Evolutionary conservation across 331 rosid species (phyloP).

Genomic region (Malus hybrid): DNA sequence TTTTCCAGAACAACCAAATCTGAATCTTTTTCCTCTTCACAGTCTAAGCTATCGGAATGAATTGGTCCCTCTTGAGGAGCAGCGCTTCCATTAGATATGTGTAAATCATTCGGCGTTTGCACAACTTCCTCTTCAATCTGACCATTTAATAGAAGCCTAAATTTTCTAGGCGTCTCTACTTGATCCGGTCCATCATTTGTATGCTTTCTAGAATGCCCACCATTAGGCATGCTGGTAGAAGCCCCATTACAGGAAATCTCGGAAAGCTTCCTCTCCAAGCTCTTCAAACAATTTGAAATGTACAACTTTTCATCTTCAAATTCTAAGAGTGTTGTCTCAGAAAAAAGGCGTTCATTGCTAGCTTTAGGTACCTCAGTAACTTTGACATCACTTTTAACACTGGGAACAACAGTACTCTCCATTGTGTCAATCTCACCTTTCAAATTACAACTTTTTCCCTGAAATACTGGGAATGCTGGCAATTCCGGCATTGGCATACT

Average conservation of each 20-base stretch:
- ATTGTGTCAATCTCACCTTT: slow-evolving; percentile 18
- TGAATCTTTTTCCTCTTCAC: slow-evolving; percentile 17
- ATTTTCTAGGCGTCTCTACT: slow-evolving; percentile 26
- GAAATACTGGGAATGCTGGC: too few species aligned
- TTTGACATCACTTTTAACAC: background rate
- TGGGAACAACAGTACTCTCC: slow-evolving; percentile 20
- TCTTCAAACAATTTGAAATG: slow-evolving; percentile 46
- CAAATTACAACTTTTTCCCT: slow-evolving; percentile 9
- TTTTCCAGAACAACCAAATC: slow-evolving; percentile 43
- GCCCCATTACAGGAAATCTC: slow-evolving; percentile 19
- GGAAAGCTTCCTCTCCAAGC: slow-evolving; percentile 52
- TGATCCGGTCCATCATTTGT: slow-evolving; percentile 18
- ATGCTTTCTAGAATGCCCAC: slow-evolving; percentile 19
- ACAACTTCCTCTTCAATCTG: slow-evolving; percentile 25
- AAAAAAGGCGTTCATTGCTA: slow-evolving; percentile 21
- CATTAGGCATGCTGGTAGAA: slow-evolving; percentile 16
- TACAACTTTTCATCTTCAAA: slow-evolving; percentile 64
- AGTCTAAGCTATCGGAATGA: slow-evolving; percentile 18
- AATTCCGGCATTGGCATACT: background rate
- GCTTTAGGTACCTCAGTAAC: slow-evolving; percentile 20
- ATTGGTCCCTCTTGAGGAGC: slow-evolving; percentile 18
- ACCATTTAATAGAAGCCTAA: slow-evolving; percentile 27
- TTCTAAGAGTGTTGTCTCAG: slow-evolving; percentile 30
- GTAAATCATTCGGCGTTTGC: slow-evolving; percentile 13
- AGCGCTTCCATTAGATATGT: slow-evolving; percentile 22